A percentile compares a stretch with the other conserved stretches of the same genome.
Conservation (phyloP, 2,329 filamentous ascomycete genomes). For the Neonectria faginata region DNA sequence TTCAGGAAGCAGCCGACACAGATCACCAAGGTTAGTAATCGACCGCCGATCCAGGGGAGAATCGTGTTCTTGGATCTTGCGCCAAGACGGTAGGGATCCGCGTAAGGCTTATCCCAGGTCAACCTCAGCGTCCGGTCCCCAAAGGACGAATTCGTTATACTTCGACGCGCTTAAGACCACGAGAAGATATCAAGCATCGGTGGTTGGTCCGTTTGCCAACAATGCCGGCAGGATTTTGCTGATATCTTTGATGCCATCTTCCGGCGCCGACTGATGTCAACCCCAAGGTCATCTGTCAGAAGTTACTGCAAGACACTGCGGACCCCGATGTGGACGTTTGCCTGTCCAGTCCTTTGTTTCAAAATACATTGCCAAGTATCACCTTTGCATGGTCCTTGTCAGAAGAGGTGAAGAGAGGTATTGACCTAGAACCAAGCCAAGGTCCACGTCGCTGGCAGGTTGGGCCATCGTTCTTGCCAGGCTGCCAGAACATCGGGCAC, state of each 20-base stretch:
- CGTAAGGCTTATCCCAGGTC: neutral
- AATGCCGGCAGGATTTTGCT: neutral
- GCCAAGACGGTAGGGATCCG: neutral
- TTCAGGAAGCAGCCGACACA: neutral
- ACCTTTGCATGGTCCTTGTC: neutral
- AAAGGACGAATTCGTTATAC: neutral
- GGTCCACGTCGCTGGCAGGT: slow-evolving; percentile 92
- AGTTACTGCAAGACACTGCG: neutral
- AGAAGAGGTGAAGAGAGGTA: neutral
- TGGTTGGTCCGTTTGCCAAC: neutral
- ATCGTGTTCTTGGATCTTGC: slow-evolving; percentile 15
- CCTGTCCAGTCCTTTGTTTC: neutral
- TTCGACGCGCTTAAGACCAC: neutral
- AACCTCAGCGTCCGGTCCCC: neutral
- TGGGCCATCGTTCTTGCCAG: slow-evolving; percentile 97
- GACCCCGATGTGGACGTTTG: too few species aligned
- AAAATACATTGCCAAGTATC: neutral
- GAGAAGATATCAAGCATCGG: neutral
- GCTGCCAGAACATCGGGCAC: slow-evolving; percentile 91
- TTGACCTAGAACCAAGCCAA: slow-evolving; percentile 85
- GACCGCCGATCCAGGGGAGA: slow-evolving; percentile 6
- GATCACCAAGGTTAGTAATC: slow-evolving; percentile 4
- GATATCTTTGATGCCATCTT: too few species aligned
- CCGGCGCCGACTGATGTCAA: too few species aligned
- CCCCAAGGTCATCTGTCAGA: neutral